Conservation (phyloP, 768 basidiomycete genomes). For the Sarcodon aspratus region DNA sequence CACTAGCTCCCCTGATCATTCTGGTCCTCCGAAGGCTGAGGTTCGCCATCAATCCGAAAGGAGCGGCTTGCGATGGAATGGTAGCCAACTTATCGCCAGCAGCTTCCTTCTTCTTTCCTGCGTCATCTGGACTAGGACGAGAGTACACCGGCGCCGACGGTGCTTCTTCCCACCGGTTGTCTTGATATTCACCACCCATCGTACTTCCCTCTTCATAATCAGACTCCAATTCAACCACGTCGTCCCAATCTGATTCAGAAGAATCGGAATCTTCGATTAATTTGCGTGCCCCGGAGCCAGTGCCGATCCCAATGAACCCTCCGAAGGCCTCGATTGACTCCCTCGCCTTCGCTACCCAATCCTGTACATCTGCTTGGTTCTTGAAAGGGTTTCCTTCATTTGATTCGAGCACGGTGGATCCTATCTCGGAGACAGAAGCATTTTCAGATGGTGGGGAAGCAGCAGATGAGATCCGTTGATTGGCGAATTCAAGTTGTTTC, state of each 20-base stretch:
- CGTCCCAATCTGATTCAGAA: neutral
- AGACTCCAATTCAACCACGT: neutral
- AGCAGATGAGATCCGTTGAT: conserved; percentile 13
- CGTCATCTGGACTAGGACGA: conserved; percentile 8
- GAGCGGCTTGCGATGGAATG: conserved; percentile 49
- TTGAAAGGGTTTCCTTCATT: conserved; percentile 11
- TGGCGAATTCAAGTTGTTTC: conserved; percentile 46
- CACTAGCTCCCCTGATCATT: conserved; percentile 12
- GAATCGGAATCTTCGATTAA: conserved; percentile 31
- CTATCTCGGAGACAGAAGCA: conserved; percentile 12
- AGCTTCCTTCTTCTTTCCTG: conserved; percentile 15
- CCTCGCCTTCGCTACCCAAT: conserved; percentile 71
- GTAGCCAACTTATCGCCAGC: conserved; percentile 33
- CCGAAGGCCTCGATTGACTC: conserved; percentile 60
- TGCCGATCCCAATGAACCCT: conserved; percentile 51
- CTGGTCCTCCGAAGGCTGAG: conserved; percentile 35
- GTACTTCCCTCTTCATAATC: neutral
- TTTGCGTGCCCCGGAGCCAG: conserved; percentile 39
- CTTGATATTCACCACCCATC: no score
- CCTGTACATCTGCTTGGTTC: conserved; percentile 47
- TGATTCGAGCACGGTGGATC: neutral
- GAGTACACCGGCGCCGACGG: conserved; percentile 5
- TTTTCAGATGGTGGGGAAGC: conserved; percentile 6
- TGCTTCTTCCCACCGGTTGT: conserved; percentile 22
- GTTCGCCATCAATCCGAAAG: conserved; percentile 69